Percentiles rank a stretch among this genome's conserved stretches.
Conservation (phyloP, 1,284 basidiomycete genomes). For the Ganoderma leucocontextum region DNA sequence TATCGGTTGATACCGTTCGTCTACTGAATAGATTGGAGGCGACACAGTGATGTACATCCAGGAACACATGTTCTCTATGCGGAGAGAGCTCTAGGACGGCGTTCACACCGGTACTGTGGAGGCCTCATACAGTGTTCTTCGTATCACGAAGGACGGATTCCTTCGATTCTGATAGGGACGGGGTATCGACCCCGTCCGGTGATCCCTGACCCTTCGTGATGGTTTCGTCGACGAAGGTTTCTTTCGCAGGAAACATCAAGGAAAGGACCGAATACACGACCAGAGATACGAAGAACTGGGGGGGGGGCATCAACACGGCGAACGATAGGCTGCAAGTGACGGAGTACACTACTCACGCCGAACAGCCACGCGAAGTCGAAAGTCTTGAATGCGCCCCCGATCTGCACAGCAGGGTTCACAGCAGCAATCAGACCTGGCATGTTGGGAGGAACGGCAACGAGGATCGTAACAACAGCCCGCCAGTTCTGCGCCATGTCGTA, state of each 20-base stretch:
- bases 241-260: slow-evolving; percentile 60
- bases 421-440: slow-evolving; percentile 74
- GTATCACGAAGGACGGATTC: not conserved
- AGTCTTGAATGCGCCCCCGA: slow-evolving; percentile 61
- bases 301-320: not conserved
- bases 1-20: slow-evolving; percentile 28
- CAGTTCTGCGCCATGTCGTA: slow-evolving; percentile 63
- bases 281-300: slow-evolving; percentile 51
- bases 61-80: not conserved
- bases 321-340: not conserved
- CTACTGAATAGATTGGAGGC: slow-evolving; percentile 10
- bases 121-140: not conserved
- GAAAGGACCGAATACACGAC: slow-evolving; percentile 63
- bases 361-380: slow-evolving; percentile 78
- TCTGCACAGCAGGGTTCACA: slow-evolving; percentile 66
- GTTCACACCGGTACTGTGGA: not conserved
- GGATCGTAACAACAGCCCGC: slow-evolving; percentile 70
- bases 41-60: not conserved
- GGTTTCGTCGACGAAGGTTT: slow-evolving; percentile 62
- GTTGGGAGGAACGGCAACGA: slow-evolving; percentile 69
- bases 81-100: not conserved
- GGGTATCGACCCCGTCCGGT: not conserved
- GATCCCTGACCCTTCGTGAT: slow-evolving; percentile 41
- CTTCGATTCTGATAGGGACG: not conserved
- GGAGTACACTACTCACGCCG: slow-evolving; percentile 55